Conservation (phyloP, 768 basidiomycete species). For the Lentinula guzmanii region DNA sequence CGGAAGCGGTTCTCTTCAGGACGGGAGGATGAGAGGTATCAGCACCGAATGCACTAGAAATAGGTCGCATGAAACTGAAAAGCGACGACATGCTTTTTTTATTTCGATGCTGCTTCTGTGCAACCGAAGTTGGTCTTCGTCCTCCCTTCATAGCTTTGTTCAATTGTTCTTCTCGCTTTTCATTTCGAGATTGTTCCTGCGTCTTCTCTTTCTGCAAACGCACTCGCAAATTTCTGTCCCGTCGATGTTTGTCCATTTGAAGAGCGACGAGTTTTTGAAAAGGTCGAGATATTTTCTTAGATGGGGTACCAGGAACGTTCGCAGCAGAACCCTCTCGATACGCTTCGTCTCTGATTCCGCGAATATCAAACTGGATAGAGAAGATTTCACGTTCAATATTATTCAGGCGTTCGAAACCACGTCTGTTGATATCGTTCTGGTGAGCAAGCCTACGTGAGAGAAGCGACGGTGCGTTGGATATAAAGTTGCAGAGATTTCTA, state of each 20-base stretch:
- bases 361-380: slow-evolving; percentile 59
- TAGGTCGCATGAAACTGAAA: slow-evolving; percentile 82
- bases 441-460: slow-evolving; percentile 36
- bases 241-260: slow-evolving; percentile 79
- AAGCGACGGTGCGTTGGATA: slow-evolving; percentile 46
- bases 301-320: slow-evolving; percentile 32
- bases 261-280: slow-evolving; percentile 58
- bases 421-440: slow-evolving; percentile 53
- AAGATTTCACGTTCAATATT: slow-evolving; percentile 67
- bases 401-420: slow-evolving; percentile 71
- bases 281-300: slow-evolving; percentile 50
- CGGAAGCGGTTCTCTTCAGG: slow-evolving; percentile 56
- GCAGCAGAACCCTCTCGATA: slow-evolving; percentile 52
- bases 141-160: slow-evolving; percentile 63
- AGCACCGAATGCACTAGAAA: slow-evolving; percentile 78
- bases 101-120: slow-evolving; percentile 71
- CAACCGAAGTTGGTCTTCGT: slow-evolving; percentile 41
- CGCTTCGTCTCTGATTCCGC: slow-evolving; percentile 72
- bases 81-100: slow-evolving; percentile 88
- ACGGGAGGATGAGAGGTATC: slow-evolving; percentile 41
- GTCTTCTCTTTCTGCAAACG: slow-evolving; percentile 72
- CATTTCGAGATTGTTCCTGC: slow-evolving; percentile 65
- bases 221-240: slow-evolving; percentile 65
- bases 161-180: slow-evolving; percentile 70
- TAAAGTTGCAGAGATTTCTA: slow-evolving; percentile 65